A percentile compares a stretch with the other conserved stretches of the same genome.
phyloP scores from a whole-genome alignment of 108 stramenopile genomes.

The Nitzschia palea region DNA sequence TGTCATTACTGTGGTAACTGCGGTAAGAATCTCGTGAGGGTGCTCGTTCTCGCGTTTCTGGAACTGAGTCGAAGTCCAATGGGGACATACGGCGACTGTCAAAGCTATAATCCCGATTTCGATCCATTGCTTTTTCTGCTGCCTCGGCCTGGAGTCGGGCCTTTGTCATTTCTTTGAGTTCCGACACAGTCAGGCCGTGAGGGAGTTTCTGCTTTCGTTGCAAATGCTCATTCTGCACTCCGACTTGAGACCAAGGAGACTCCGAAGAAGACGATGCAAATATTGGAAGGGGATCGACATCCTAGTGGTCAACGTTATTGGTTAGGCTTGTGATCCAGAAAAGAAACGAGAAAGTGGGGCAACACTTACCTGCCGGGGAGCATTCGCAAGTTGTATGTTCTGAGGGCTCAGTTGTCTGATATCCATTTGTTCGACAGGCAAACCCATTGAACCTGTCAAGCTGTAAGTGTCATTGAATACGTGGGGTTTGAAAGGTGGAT shows the following conservation, averaged over 20 bases:
- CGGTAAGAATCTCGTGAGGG: constrained; percentile 17
- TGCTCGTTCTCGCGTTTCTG: constrained; percentile 16
- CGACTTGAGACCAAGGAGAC: neutral
- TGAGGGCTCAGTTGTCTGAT: neutral
- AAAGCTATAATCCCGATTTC: neutral
- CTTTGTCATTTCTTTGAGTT: constrained; percentile 92
- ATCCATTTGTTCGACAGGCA: neutral
- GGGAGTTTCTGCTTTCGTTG: constrained; percentile 67
- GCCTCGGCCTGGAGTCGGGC: constrained; percentile 82
- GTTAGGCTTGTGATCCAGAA: too few species aligned
- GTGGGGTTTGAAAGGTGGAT: too few species aligned
- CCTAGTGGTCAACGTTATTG: neutral
- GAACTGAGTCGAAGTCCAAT: constrained; percentile 26
- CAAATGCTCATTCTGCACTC: too few species aligned
- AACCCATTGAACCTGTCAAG: too few species aligned
- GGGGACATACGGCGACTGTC: constrained; percentile 23
- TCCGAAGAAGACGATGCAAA: neutral
- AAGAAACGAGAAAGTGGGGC: too few species aligned
- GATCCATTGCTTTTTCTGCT: constrained; percentile 7
- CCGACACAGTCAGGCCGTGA: constrained; percentile 90
- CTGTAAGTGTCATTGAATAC: too few species aligned
- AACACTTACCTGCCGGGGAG: neutral
- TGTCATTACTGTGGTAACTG: neutral
- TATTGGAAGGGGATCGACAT: neutral
- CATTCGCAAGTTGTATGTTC: neutral